Percentiles rank a stretch among this genome's conserved stretches.
Conservation (phyloP, 116 monocot genomes). For the Dioscorea cayenensis region DNA sequence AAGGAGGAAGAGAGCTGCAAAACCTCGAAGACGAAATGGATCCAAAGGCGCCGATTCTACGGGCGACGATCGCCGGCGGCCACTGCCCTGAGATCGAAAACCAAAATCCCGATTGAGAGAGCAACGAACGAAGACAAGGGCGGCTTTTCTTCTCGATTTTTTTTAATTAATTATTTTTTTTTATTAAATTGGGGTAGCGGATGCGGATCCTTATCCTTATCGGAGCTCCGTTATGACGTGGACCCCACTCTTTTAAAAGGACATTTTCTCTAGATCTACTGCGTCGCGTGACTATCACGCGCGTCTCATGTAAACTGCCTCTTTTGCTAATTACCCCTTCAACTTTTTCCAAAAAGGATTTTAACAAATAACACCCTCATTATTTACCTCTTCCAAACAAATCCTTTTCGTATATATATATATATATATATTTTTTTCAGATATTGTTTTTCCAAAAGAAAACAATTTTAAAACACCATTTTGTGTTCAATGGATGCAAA, state of each 20-base stretch:
- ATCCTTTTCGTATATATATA: no score
- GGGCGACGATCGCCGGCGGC: background rate
- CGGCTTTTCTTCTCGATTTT: background rate
- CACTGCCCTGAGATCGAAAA: constrained; percentile 1
- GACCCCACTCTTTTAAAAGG: no score
- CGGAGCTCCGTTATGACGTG: no score
- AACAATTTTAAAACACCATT: no score
- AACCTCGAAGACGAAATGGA: background rate
- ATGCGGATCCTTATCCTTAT: background rate
- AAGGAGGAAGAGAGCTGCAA: background rate
- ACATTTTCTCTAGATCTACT: background rate
- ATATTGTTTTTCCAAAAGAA: no score
- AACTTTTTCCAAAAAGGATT: no score
- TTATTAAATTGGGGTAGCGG: background rate
- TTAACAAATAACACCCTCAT: no score
- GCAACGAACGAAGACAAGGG: background rate
- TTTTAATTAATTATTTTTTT: background rate
- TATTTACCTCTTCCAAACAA: no score
- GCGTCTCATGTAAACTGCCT: background rate
- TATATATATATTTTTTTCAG: no score
- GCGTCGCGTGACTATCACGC: constrained; percentile 1
- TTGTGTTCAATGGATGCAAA: no score
- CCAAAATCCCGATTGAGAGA: background rate
- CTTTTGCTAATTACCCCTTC: no score
- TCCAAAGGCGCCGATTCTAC: background rate